phyloP scores from a whole-genome alignment of 2,329 filamentous ascomycete genomes.

The Penicillium corylophilum region DNA sequence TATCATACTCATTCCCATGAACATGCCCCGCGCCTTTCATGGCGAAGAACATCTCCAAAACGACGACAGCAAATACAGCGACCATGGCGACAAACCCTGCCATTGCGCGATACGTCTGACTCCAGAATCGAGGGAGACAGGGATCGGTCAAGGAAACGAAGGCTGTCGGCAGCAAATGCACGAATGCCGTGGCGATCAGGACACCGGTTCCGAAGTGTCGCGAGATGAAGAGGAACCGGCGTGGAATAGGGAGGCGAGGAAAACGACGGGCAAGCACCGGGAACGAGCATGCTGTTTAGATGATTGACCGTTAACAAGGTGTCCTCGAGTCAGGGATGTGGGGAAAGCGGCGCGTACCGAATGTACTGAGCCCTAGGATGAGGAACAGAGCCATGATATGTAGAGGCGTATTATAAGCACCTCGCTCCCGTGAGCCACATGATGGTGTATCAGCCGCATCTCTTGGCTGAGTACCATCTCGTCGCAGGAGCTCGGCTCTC shows the following conservation, averaged over 20 bases:
- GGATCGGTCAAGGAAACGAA: slow-evolving; percentile 61
- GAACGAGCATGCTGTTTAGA: slow-evolving; percentile 56
- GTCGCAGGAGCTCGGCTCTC: slow-evolving; percentile 33
- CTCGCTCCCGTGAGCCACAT: slow-evolving; percentile 38
- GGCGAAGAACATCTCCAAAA: slow-evolving; percentile 85
- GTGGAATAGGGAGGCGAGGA: slow-evolving; percentile 59
- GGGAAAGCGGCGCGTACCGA: slow-evolving; percentile 32
- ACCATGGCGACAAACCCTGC: slow-evolving; percentile 80
- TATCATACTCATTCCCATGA: slow-evolving; percentile 55
- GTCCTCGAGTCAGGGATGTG: background rate
- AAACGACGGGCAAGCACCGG: slow-evolving; percentile 61
- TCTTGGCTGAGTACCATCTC: slow-evolving; percentile 19
- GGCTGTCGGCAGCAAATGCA: slow-evolving; percentile 62
- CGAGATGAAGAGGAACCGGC: slow-evolving; percentile 58
- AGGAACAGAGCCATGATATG: slow-evolving; percentile 68
- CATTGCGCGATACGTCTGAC: slow-evolving; percentile 72
- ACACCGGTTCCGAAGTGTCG: slow-evolving; percentile 61
- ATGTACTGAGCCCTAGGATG: slow-evolving; percentile 57
- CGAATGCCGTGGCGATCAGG: slow-evolving; percentile 58
- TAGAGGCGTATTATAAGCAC: slow-evolving; percentile 62
- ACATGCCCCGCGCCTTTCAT: slow-evolving; percentile 63
- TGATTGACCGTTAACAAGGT: slow-evolving; percentile 8
- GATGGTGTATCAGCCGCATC: slow-evolving; percentile 22
- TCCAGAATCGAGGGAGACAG: slow-evolving; percentile 77
- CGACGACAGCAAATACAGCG: slow-evolving; percentile 77